Evolutionary conservation across 805 yeast species (phyloP).

Genomic region (Saccharomycopsis vini): DNA sequence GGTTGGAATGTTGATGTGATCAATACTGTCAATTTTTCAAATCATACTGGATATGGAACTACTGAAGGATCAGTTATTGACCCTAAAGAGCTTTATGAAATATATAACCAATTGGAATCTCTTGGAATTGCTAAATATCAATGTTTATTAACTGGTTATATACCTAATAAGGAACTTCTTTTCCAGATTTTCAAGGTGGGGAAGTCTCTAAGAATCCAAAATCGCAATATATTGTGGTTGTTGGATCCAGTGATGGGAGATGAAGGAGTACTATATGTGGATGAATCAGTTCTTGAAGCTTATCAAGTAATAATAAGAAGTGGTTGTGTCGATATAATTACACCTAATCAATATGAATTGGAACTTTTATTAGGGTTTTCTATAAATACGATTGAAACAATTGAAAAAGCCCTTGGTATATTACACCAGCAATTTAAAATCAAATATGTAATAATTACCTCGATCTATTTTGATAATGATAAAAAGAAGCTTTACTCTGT

Average conservation of each 20-base stretch:
- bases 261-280: conserved; percentile 61
- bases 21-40: conserved; percentile 82
- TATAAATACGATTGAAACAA: conserved; percentile 31
- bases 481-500: conserved; percentile 19
- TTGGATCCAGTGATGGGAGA: conserved; percentile 81
- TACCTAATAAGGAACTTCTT: conserved; percentile 48
- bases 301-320: conserved; percentile 38
- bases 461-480: conserved; percentile 31
- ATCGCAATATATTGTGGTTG: conserved; percentile 38
- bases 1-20: conserved; percentile 93
- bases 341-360: conserved; percentile 88
- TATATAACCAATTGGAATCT: conserved; percentile 32
- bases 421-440: conserved; percentile 44
- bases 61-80: conserved; percentile 39
- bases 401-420: conserved; percentile 37
- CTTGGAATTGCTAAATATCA: conserved; percentile 32
- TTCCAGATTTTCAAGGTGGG: conserved; percentile 29
- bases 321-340: conserved; percentile 56
- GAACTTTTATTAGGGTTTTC: conserved; percentile 52
- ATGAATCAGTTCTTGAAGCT: conserved; percentile 48
- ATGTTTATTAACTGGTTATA: conserved; percentile 59
- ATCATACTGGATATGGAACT: conserved; percentile 82
- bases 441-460: conserved; percentile 59
- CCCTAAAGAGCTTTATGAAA: conserved; percentile 31
- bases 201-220: conserved; percentile 30